Base-by-base conservation (phyloP, 768 basidiomycete species). In the Naganishia randhawae region DNA sequence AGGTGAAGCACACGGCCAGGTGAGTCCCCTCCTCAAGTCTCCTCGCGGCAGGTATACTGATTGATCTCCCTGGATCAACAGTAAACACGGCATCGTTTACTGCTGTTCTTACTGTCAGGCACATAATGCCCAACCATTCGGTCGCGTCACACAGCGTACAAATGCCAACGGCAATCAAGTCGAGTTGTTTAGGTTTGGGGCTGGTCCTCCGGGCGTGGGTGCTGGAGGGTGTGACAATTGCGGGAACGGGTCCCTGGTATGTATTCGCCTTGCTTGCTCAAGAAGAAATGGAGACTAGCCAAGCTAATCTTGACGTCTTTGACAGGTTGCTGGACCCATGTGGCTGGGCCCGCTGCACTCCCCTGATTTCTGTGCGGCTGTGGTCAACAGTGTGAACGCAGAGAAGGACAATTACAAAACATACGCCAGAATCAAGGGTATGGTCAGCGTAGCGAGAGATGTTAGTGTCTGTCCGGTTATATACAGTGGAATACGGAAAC, bases 291-390 rank as follows among this genome's bases (percentile, higher is more conserved):
- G 51, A 22, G 64, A 27, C 27, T 19, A 50, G 50, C 57, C 17
- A 66, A 19, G 50, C 29, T 19, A 2, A 29, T 54, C 22, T 29
- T 7, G 25, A 53, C 50, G 14, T 48, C 22, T 14, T 48, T 55
- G 48, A 42, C 70, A 95, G 92, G 76, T 93, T 39, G 91, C 89
- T 22, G 96, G 96, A 1, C 96, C 96, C 0, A 94, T 99, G 90
- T 98, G 96, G 96, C 87, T 89, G 6, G 93, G 89, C 1, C 86
- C 88, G 1, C 80, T 99, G 27, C 96, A 99, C 74, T 85, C 92
- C 75, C 72, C 81, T 1, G 83, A 82, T 7, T 99, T 97, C 73
- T 84, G 92, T 6, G 77, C 81, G n/a, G 85, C 85, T 71, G 87
- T 95, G 16, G 81, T 96, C 33, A 82, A 84, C 25, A 89, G 93